Percentiles rank a stretch among this genome's conserved stretches.
phyloP scores from a whole-genome alignment of 1,284 basidiomycete species.

The Cryptococcus depauperatus region DNA sequence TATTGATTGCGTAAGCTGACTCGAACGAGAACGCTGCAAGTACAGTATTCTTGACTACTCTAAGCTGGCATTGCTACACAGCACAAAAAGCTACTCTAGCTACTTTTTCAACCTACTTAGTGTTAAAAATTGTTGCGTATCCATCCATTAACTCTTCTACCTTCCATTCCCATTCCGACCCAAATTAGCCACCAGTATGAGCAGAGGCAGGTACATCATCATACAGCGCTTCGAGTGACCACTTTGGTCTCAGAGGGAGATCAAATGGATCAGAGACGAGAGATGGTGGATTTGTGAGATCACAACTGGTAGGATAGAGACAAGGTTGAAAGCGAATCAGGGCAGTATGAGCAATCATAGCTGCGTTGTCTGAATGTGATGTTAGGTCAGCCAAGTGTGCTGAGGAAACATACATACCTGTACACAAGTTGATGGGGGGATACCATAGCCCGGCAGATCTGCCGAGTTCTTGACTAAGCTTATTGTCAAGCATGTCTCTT shows the following conservation, averaged over 20 bases:
- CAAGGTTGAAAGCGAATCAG: conserved; percentile 63
- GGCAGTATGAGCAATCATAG: conserved; percentile 87
- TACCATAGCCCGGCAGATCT: conserved; percentile 43
- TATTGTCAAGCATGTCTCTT: not conserved
- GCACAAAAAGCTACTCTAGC: no score
- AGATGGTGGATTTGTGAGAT: no score
- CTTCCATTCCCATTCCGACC: no score
- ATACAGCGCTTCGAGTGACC: conserved; percentile 50
- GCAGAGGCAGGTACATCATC: conserved; percentile 43
- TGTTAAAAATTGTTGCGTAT: no score
- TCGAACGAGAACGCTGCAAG: no score
- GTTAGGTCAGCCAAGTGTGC: not conserved
- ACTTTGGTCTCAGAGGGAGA: conserved; percentile 40
- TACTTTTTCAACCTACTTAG: no score
- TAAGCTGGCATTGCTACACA: no score
- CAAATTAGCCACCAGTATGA: no score
- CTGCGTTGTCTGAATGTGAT: conserved; percentile 67
- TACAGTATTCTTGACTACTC: no score
- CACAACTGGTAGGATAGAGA: no score
- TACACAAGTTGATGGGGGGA: conserved; percentile 70
- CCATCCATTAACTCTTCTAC: no score
- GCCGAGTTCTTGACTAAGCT: not conserved
- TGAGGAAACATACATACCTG: conserved; percentile 52
- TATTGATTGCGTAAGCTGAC: no score
- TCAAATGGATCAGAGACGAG: conserved; percentile 49